Conservation (phyloP, 768 basidiomycete species). For the Leccinum variicolor region DNA sequence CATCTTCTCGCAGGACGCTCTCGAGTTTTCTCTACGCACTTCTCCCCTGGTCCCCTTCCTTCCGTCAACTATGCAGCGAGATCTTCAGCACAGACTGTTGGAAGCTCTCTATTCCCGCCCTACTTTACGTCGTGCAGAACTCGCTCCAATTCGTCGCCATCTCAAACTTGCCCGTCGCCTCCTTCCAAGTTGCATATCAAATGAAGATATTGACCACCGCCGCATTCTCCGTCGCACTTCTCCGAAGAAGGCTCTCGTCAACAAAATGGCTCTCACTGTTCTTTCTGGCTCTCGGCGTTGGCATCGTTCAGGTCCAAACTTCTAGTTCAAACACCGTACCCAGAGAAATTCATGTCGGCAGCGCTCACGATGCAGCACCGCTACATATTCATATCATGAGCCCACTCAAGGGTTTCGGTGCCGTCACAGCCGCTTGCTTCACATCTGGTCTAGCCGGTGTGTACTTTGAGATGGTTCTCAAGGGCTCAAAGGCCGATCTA, state of each 20-base stretch:
- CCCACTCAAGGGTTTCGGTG: constrained; percentile 77
- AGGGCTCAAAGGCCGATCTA: constrained; percentile 76
- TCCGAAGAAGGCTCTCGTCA: constrained; percentile 67
- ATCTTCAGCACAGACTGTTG: constrained; percentile 93
- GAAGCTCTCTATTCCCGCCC: constrained; percentile 96
- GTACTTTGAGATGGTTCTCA: constrained; percentile 93
- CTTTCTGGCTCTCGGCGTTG: constrained; percentile 89
- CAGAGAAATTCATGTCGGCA: constrained; percentile 50
- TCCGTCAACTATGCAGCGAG: constrained; percentile 59
- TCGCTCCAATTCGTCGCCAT: constrained; percentile 96
- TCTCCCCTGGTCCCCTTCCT: constrained; percentile 47
- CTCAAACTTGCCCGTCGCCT: constrained; percentile 91
- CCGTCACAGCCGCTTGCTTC: constrained; percentile 82
- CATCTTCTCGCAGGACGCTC: constrained; percentile 41
- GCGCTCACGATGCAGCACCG: constrained; percentile 62
- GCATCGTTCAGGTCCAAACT: constrained; percentile 91
- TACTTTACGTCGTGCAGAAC: constrained; percentile 96
- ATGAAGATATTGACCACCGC: constrained; percentile 99
- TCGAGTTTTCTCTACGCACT: constrained; percentile 34
- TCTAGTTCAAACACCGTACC: constrained; percentile 33
- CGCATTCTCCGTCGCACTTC: constrained; percentile 82
- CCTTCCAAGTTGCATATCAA: constrained; percentile 97
- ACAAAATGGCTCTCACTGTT: constrained; percentile 87
- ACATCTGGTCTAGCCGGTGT: constrained; percentile 90
- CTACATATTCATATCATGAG: constrained; percentile 71